These are phyloP conservation scores for Ilyonectria sp. DNA, from an alignment of 2,329 filamentous ascomycete genomes.

Conservation along the genomic window DNA sequence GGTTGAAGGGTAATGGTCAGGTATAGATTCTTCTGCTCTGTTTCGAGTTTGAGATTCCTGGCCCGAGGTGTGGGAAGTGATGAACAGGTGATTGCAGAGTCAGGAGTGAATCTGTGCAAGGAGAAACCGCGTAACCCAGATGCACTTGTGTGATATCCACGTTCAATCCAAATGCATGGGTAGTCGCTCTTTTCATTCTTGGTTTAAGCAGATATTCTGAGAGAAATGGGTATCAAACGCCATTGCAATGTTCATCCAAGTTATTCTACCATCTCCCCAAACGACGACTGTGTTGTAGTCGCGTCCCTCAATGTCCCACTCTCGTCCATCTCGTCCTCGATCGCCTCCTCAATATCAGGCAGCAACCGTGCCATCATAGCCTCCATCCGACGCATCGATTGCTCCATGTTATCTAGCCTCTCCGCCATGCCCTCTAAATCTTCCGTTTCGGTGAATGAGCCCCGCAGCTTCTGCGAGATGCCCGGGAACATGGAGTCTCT, in stretches of 20 bases:
- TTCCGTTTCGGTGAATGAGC: constrained; percentile 63
- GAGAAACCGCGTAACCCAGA: not conserved
- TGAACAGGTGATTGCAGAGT: not conserved
- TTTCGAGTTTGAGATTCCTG: not conserved
- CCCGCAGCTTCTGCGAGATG: constrained; percentile 63
- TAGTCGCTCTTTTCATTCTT: not conserved
- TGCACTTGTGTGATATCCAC: not conserved
- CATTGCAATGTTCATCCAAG: constrained; percentile 21
- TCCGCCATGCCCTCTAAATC: constrained; percentile 61
- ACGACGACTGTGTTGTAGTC: constrained; percentile 51
- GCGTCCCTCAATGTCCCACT: constrained; percentile 49
- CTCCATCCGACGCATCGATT: constrained; percentile 64
- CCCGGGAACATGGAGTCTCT: constrained; percentile 72
- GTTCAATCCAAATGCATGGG: not conserved
- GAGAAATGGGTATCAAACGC: constrained; percentile 16
- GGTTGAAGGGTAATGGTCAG: not conserved
- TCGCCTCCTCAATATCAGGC: constrained; percentile 47
- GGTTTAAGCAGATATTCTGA: not conserved
- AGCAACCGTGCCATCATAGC: constrained; percentile 60
- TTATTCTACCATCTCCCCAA: constrained; percentile 37
- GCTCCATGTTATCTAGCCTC: constrained; percentile 66
- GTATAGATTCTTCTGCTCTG: not conserved
- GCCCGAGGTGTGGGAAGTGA: not conserved
- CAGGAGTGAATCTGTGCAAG: not conserved
- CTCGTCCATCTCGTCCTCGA: constrained; percentile 48